A percentile compares a stretch with the other conserved stretches of the same genome.
Conservation (phyloP, 495 filamentous ascomycete species). For the Cetradonia linearis region DNA sequence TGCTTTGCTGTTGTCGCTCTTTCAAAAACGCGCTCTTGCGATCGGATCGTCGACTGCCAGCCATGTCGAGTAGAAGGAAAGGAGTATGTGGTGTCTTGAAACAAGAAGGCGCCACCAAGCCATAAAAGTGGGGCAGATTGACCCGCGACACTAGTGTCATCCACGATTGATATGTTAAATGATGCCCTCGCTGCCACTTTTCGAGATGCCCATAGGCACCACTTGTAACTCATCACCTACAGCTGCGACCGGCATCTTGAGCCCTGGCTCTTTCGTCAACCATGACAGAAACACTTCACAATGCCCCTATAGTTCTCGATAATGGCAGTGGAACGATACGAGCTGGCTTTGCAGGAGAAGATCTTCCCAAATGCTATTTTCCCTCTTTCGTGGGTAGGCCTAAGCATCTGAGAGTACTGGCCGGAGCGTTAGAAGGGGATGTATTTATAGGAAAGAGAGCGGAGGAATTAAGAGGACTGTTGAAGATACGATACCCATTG, state of each 20-base stretch:
- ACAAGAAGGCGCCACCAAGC: no score
- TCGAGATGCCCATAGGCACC: not conserved
- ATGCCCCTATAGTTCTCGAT: slow-evolving; percentile 96
- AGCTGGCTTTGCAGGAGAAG: slow-evolving; percentile 93
- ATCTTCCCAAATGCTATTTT: slow-evolving; percentile 90
- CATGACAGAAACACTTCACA: slow-evolving; percentile 83
- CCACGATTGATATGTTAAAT: no score
- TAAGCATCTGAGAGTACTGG: slow-evolving; percentile 92
- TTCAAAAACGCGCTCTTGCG: no score
- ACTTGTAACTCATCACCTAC: not conserved
- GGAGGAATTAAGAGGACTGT: slow-evolving; percentile 80
- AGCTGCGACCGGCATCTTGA: not conserved
- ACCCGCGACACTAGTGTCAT: no score
- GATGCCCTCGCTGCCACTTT: not conserved
- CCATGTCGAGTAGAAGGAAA: no score
- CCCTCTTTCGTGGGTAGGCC: slow-evolving; percentile 97
- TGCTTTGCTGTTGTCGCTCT: no score
- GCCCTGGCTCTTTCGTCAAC: slow-evolving; percentile 18
- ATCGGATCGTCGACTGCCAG: no score
- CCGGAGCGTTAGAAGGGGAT: slow-evolving; percentile 91
- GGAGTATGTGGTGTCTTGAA: no score
- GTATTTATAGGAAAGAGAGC: slow-evolving; percentile 93
- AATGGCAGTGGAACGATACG: slow-evolving; percentile 97
- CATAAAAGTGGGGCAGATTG: no score
- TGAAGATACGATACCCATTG: slow-evolving; percentile 91